Base-by-base conservation (phyloP, 1,284 basidiomycete genomes). In the Amylostereum areolatum region DNA sequence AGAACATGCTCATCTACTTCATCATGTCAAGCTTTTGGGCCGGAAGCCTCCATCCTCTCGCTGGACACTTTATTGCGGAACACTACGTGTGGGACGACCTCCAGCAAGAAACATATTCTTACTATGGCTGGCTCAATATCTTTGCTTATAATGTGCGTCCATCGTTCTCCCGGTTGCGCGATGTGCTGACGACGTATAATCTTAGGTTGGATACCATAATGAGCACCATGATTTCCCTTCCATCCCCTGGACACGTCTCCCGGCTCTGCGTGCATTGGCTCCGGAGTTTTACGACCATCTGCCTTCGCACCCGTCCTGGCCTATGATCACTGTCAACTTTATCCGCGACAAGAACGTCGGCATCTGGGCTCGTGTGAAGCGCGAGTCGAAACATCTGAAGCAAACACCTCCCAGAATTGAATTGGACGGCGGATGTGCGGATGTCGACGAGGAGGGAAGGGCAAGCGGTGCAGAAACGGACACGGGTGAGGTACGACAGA, bases 221-320 rank as follows among this genome's bases (percentile, higher is more conserved):
- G 96, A 99, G 65, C 96, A 99, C 68, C 96, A 99, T 70, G 96
- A 99, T 69, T 99, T 99, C 69, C 95, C 96, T 6, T 93, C 92
- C 2, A 73, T 99, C 1, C 81, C 97, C 0, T 99, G 96, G 96
- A 97, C 93, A 7, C 81, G 89, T n/a, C 78, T 99, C 0, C 92
- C 94, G 0, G 77, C 82, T 7, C 80, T 99, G 12, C 82, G 85
- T 28, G 74, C 76, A 4, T 76, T 97, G 47, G 95, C 94, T 1
- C 88, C 87, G 5, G 96, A 99, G 66, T 97, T 90, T 66, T 99
- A 99, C 70, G 89, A 94, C 59, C 80, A 74, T 5, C 73, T 98
- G 28, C 93, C 95, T 0, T 77, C 81, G 2, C 96, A 99, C 64
- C 81, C 83, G 1, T 90, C 85, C 3, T 99, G 96, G 96, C 88